phyloP scores from a whole-genome alignment of 2,329 filamentous ascomycete species.

The Karstenula rhodostoma region DNA sequence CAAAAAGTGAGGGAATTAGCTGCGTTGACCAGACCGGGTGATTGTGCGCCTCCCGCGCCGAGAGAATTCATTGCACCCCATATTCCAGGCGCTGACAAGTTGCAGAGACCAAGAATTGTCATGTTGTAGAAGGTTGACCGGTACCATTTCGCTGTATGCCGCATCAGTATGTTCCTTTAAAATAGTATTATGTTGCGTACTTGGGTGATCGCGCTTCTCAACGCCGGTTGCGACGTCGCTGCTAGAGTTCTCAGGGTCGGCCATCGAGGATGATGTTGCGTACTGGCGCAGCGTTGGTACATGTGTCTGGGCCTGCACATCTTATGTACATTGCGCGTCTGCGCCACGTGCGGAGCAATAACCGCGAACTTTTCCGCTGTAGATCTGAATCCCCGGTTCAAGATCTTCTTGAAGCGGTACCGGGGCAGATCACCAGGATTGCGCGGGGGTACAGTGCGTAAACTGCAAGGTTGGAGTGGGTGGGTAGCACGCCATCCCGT shows the following conservation, averaged over 20 bases:
- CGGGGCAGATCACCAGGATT: constrained; percentile 10
- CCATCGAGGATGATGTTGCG: background rate
- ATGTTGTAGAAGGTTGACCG: constrained; percentile 77
- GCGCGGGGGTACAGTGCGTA: constrained; percentile 4
- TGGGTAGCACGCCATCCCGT: constrained; percentile 38
- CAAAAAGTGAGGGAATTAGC: constrained; percentile 77
- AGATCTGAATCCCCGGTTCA: background rate
- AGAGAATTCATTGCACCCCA: constrained; percentile 77
- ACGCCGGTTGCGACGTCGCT: constrained; percentile 9
- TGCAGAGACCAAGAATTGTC: constrained; percentile 74
- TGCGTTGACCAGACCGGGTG: constrained; percentile 72
- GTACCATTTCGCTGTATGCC: constrained; percentile 68
- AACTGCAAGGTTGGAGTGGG: constrained; percentile 15
- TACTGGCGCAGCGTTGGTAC: background rate
- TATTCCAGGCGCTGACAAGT: constrained; percentile 74
- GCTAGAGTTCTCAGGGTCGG: background rate
- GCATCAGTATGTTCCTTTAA: constrained; percentile 10
- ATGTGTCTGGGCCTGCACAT: background rate
- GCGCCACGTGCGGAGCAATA: background rate
- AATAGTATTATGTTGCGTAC: constrained; percentile 17
- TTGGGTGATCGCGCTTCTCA: constrained; percentile 37
- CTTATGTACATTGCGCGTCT: constrained; percentile 3
- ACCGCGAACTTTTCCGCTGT: background rate
- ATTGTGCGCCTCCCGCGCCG: constrained; percentile 72
- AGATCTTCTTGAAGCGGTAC: background rate